Percentiles rank a stretch among this genome's conserved stretches.
Conservation (phyloP, 805 yeast genomes). For the Starmerella vaccinii region DNA sequence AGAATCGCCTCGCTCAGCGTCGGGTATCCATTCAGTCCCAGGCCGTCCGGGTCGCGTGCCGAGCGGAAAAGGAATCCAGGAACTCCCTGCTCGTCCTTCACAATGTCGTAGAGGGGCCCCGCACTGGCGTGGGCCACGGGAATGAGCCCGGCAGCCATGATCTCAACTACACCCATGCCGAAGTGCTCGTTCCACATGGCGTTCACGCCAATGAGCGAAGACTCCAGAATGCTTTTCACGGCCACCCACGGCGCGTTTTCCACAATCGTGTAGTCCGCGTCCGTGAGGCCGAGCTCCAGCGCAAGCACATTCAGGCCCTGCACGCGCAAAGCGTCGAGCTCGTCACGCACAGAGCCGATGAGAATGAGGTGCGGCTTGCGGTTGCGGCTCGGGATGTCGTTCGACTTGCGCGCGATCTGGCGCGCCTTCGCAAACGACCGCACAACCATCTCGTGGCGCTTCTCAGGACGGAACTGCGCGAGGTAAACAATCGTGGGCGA, state of each 20-base stretch:
- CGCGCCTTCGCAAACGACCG: slow-evolving; percentile 49
- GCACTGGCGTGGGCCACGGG: slow-evolving; percentile 93
- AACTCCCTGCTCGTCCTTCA: slow-evolving; percentile 39
- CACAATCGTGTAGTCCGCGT: slow-evolving; percentile 41
- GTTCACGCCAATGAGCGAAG: slow-evolving; percentile 68
- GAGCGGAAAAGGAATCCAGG: slow-evolving; percentile 77
- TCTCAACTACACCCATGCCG: slow-evolving; percentile 95
- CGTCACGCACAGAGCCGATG: slow-evolving; percentile 74
- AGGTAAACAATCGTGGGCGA: slow-evolving; percentile 39
- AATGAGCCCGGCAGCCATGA: slow-evolving; percentile 69
- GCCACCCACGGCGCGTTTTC: slow-evolving; percentile 64
- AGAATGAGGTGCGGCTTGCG: slow-evolving; percentile 51
- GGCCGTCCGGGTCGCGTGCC: slow-evolving; percentile 56
- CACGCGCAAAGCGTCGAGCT: slow-evolving; percentile 53
- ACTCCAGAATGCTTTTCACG: slow-evolving; percentile 45
- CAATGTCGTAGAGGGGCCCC: slow-evolving; percentile 86
- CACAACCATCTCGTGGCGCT: slow-evolving; percentile 68
- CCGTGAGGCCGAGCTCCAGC: slow-evolving; percentile 35
- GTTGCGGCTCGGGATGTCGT: slow-evolving; percentile 13
- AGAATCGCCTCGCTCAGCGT: slow-evolving; percentile 43
- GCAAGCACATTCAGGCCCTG: slow-evolving; percentile 39
- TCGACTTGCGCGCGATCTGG: slow-evolving; percentile 12
- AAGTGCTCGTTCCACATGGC: slow-evolving; percentile 99
- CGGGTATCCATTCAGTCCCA: slow-evolving; percentile 32
- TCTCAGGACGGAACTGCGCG: slow-evolving; percentile 94